phyloP scores from a whole-genome alignment of 2,329 filamentous ascomycete species.

The Phialemonium atrogriseum region DNA sequence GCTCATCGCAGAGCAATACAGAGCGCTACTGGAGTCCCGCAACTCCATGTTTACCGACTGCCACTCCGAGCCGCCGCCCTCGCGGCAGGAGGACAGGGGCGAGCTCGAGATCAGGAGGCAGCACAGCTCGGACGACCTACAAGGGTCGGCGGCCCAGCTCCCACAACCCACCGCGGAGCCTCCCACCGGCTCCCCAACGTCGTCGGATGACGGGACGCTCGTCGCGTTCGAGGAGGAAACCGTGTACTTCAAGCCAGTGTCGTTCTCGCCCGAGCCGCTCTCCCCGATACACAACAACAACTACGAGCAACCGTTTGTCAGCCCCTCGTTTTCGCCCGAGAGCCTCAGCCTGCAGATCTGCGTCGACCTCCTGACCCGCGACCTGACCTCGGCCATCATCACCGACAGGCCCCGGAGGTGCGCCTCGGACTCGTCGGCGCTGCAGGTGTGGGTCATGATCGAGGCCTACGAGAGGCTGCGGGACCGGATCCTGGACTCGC shows the following conservation, averaged over 20 bases:
- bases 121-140: slow-evolving; percentile 9
- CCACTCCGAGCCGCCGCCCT: slow-evolving; percentile 16
- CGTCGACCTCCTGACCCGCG: slow-evolving; percentile 39
- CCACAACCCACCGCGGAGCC: slow-evolving; percentile 5
- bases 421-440: slow-evolving; percentile 28
- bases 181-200: slow-evolving; percentile 22
- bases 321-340: slow-evolving; percentile 15
- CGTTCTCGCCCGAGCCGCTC: slow-evolving; percentile 26
- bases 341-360: slow-evolving; percentile 41
- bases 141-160: neutral
- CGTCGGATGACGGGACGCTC: slow-evolving; percentile 37
- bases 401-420: slow-evolving; percentile 15
- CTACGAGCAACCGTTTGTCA: slow-evolving; percentile 5
- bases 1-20: slow-evolving; percentile 42
- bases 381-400: slow-evolving; percentile 35
- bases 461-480: slow-evolving; percentile 48
- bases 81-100: slow-evolving; percentile 5
- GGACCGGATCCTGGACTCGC: slow-evolving; percentile 29
- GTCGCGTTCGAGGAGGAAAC: slow-evolving; percentile 38
- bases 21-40: slow-evolving; percentile 33
- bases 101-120: slow-evolving; percentile 7
- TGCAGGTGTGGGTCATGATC: slow-evolving; percentile 50
- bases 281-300: slow-evolving; percentile 16
- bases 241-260: slow-evolving; percentile 37
- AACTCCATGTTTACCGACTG: slow-evolving; percentile 23